phyloP scores from a whole-genome alignment of 345 rosid genomes.

The Moricandia moricandioides region DNA sequence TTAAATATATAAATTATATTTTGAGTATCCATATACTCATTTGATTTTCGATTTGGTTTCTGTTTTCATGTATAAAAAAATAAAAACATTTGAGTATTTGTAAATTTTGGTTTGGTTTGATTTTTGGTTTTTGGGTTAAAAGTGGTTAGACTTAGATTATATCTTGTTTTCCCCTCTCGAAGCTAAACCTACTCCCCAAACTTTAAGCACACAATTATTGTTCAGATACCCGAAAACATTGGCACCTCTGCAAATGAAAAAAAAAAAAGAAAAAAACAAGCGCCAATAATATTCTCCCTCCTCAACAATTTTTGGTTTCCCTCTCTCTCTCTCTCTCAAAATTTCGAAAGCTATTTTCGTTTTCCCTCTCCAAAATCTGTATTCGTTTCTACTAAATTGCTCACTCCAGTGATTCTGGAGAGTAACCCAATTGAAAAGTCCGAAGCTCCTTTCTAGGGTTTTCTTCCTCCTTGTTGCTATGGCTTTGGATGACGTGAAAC shows the following conservation, averaged over 20 bases:
- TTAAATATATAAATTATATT: too few species aligned
- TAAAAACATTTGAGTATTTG: too few species aligned
- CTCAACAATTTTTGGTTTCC: background rate
- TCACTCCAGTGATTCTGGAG: background rate
- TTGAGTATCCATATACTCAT: too few species aligned
- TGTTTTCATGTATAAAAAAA: too few species aligned
- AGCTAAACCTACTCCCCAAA: too few species aligned
- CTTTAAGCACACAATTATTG: too few species aligned
- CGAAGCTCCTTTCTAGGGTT: background rate
- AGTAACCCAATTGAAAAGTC: background rate
- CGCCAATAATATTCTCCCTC: background rate
- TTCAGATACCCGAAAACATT: background rate
- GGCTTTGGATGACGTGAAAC: constrained; percentile 14
- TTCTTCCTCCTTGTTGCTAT: background rate
- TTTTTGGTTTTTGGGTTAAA: too few species aligned
- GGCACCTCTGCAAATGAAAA: background rate
- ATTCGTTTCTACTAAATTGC: background rate
- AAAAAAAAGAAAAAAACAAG: background rate
- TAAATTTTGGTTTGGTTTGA: too few species aligned
- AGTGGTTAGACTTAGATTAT: too few species aligned
- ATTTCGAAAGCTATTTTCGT: background rate
- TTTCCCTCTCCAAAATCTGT: background rate
- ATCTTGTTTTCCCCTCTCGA: too few species aligned
- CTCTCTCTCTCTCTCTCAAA: background rate
- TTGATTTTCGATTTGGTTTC: too few species aligned